A percentile compares a stretch with the other conserved stretches of the same genome.
phyloP scores from a whole-genome alignment of 768 basidiomycete species.

The Cyclocybe cylindracea region DNA sequence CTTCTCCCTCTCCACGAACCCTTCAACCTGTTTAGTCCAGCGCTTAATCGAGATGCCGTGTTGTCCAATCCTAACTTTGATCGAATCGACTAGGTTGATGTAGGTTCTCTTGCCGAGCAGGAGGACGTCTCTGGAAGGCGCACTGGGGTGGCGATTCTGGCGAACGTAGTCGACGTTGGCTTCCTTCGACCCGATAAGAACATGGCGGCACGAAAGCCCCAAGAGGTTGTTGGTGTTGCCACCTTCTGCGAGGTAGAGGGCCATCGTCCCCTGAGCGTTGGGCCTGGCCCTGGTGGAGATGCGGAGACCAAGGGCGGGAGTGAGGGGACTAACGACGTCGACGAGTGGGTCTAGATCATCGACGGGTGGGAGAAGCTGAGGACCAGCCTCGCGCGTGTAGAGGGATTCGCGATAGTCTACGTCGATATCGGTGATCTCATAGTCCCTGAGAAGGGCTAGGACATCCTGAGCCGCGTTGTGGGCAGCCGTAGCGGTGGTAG shows the following conservation, averaged over 20 bases:
- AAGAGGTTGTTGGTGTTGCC: conserved; percentile 26
- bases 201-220: conserved; percentile 30
- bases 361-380: conserved; percentile 30
- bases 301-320: conserved; percentile 32
- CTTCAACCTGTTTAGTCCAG: conserved; percentile 22
- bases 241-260: conserved; percentile 35
- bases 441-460: conserved; percentile 30
- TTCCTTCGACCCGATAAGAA: conserved; percentile 23
- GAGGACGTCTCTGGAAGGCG: conserved; percentile 29
- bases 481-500: conserved; percentile 29
- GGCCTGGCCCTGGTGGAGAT: conserved; percentile 33
- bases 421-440: conserved; percentile 31
- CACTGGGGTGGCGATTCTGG: conserved; percentile 16
- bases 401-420: conserved; percentile 33
- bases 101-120: conserved; percentile 26
- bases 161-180: conserved; percentile 26
- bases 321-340: conserved; percentile 29
- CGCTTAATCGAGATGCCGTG: conserved; percentile 14
- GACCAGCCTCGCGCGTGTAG: conserved; percentile 26
- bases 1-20: conserved; percentile 13
- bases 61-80: neutral
- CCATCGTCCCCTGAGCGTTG: conserved; percentile 32
- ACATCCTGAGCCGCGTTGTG: conserved; percentile 28
- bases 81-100: neutral
- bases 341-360: conserved; percentile 25